phyloP scores from a whole-genome alignment of 1,284 basidiomycete species.

The Farysia itapuensis region DNA sequence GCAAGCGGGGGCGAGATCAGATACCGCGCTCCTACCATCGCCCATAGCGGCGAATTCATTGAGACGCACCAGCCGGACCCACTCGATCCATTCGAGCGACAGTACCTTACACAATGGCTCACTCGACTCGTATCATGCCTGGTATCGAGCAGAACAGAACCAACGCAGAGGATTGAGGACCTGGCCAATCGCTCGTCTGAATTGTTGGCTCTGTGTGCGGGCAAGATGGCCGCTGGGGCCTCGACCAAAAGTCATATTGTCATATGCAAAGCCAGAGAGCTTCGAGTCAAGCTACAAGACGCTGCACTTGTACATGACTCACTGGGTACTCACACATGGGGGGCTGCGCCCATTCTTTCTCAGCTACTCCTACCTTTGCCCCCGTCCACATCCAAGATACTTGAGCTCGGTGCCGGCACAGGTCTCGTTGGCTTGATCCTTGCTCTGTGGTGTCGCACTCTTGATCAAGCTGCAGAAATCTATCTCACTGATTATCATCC shows the following conservation, averaged over 20 bases:
- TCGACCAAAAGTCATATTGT: slow-evolving; percentile 20
- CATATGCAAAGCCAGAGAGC: neutral
- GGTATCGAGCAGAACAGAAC: too few relatives aligned
- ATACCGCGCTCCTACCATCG: neutral
- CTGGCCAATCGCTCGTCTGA: slow-evolving; percentile 25
- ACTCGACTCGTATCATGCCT: slow-evolving; percentile 29
- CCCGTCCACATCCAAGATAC: slow-evolving; percentile 1
- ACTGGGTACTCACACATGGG: slow-evolving; percentile 51
- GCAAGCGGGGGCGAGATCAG: neutral
- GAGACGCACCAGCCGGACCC: neutral
- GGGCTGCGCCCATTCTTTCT: slow-evolving; percentile 47
- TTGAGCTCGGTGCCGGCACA: slow-evolving; percentile 56
- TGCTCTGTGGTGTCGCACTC: slow-evolving; percentile 9
- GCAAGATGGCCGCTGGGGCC: slow-evolving; percentile 34
- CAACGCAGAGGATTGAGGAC: too few relatives aligned
- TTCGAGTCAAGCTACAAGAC: slow-evolving; percentile 37
- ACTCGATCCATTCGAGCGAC: slow-evolving; percentile 27
- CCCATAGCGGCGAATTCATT: neutral
- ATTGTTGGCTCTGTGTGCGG: slow-evolving; percentile 31
- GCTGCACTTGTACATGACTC: slow-evolving; percentile 45
- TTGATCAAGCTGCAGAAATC: slow-evolving; percentile 2
- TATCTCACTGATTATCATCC: slow-evolving; percentile 51
- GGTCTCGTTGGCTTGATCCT: slow-evolving; percentile 49
- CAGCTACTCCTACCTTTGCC: slow-evolving; percentile 36
- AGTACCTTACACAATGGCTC: slow-evolving; percentile 30